A percentile compares a stretch with the other conserved stretches of the same genome.
These are phyloP conservation scores for Pelagophyceae sp. DNA, from an alignment of 352 stramenopile genomes.

Conservation along the genomic window DNA sequence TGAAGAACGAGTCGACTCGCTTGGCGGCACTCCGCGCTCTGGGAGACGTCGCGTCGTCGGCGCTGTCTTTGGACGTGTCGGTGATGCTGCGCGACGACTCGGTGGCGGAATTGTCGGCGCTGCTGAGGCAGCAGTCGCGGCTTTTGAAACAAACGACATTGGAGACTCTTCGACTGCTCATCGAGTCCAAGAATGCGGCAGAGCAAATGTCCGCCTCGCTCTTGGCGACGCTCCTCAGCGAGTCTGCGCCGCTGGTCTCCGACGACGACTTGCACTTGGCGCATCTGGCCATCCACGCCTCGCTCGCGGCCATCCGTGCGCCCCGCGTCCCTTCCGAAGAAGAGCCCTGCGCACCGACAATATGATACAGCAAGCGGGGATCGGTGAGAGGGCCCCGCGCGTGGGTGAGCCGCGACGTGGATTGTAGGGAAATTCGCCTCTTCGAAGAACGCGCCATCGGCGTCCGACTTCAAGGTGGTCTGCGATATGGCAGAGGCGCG, in stretches of 20 bases:
- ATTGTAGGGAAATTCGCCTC: no score
- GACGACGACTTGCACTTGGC: constrained; percentile 93
- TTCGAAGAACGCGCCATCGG: not conserved
- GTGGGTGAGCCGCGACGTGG: no score
- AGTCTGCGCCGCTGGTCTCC: constrained; percentile 75
- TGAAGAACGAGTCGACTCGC: constrained; percentile 96
- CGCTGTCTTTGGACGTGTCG: constrained; percentile 82
- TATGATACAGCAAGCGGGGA: no score
- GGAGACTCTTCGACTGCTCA: constrained; percentile 76
- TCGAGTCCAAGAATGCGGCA: constrained; percentile 53
- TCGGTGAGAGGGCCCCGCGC: no score
- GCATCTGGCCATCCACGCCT: constrained; percentile 49
- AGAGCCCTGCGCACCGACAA: no score
- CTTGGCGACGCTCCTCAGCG: constrained; percentile 72
- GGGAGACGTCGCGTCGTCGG: constrained; percentile 74
- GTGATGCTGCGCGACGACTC: constrained; percentile 44
- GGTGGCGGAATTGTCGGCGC: constrained; percentile 67
- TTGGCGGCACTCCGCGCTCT: constrained; percentile 91
- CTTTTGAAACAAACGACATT: constrained; percentile 84
- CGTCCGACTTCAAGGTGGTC: not conserved
- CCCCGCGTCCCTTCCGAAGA: constrained; percentile 10
- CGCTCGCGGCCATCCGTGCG: constrained; percentile 30
- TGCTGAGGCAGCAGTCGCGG: constrained; percentile 87
- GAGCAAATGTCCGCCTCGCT: constrained; percentile 57
- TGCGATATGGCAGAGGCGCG: not conserved